phyloP scores from a whole-genome alignment of 2,329 filamentous ascomycete species.

The Sporothrix schenckii region DNA sequence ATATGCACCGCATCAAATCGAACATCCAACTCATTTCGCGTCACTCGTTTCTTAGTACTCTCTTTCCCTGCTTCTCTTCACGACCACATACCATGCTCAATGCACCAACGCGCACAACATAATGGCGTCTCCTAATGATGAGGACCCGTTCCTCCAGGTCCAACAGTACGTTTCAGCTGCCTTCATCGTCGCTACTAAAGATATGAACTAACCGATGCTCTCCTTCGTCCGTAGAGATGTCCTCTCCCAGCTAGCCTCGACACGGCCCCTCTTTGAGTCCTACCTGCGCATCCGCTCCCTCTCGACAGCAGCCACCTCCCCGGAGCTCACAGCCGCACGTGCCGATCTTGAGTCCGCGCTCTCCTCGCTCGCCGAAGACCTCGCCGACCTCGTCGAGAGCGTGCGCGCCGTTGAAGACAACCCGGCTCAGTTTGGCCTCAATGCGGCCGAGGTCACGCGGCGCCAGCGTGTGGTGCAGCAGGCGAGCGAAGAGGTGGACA shows the following conservation, averaged over 20 bases:
- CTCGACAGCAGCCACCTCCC: conserved; percentile 69
- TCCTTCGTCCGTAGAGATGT: conserved; percentile 68
- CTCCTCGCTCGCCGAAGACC: conserved; percentile 74
- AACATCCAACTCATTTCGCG: not conserved
- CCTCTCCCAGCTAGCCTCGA: conserved; percentile 75
- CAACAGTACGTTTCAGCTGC: conserved; percentile 58
- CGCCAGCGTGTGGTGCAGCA: conserved; percentile 83
- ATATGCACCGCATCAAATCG: not conserved
- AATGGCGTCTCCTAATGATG: conserved; percentile 69
- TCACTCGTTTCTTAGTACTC: conserved; percentile 1
- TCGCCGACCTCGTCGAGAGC: conserved; percentile 83
- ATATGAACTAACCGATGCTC: not conserved
- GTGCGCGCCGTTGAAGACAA: conserved; percentile 86
- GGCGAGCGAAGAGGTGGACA: conserved; percentile 83
- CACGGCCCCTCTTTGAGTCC: conserved; percentile 86
- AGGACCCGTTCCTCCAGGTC: conserved; percentile 73
- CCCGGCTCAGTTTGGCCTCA: conserved; percentile 83
- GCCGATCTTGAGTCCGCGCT: conserved; percentile 69
- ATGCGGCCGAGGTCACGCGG: conserved; percentile 77
- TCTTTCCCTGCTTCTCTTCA: not conserved
- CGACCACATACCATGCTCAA: not conserved
- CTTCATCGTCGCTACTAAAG: not conserved
- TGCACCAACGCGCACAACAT: conserved; percentile 45
- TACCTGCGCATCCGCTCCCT: conserved; percentile 95
- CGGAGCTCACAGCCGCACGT: conserved; percentile 80